Percentiles rank a stretch among this genome's conserved stretches.
phyloP scores from a whole-genome alignment of 1,284 basidiomycete genomes.

The Sparassis latifolia region DNA sequence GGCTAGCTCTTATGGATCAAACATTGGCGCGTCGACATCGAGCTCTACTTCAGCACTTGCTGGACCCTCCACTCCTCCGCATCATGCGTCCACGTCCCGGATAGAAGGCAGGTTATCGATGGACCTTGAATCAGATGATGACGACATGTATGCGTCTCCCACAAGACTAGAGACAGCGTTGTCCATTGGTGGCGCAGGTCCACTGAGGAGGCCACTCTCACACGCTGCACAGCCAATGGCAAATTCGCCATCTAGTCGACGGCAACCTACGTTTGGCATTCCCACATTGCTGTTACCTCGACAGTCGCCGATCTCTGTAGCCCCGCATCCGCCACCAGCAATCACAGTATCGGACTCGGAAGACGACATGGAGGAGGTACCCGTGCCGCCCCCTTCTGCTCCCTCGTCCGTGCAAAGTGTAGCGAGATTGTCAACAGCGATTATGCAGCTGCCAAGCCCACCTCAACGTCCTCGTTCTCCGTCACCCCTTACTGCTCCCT shows the following conservation, averaged over 20 bases:
- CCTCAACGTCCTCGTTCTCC: background rate
- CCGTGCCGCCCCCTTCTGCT: conserved; percentile 1
- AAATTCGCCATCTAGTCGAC: background rate
- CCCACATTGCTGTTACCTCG: conserved; percentile 18
- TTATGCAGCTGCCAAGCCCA: background rate
- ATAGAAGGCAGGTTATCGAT: background rate
- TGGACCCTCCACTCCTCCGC: conserved; percentile 5
- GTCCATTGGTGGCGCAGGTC: conserved; percentile 52
- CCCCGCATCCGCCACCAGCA: background rate
- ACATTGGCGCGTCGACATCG: conserved; percentile 17
- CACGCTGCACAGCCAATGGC: background rate
- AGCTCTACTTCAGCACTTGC: background rate
- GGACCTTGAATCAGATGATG: conserved; percentile 19
- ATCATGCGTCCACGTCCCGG: background rate
- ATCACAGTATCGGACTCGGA: conserved; percentile 15
- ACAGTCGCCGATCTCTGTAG: background rate
- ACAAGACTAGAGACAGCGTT: conserved; percentile 57
- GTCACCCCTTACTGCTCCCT: background rate
- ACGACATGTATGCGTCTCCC: conserved; percentile 40
- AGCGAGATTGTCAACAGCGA: too few relatives aligned
- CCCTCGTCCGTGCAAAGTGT: too few relatives aligned
- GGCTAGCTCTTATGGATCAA: conserved; percentile 6
- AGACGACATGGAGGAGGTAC: conserved; percentile 42
- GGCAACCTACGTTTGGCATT: conserved; percentile 12
- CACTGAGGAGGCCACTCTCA: conserved; percentile 20